phyloP scores from a whole-genome alignment of 139 green algal species.

The Medakamo hakoo region DNA sequence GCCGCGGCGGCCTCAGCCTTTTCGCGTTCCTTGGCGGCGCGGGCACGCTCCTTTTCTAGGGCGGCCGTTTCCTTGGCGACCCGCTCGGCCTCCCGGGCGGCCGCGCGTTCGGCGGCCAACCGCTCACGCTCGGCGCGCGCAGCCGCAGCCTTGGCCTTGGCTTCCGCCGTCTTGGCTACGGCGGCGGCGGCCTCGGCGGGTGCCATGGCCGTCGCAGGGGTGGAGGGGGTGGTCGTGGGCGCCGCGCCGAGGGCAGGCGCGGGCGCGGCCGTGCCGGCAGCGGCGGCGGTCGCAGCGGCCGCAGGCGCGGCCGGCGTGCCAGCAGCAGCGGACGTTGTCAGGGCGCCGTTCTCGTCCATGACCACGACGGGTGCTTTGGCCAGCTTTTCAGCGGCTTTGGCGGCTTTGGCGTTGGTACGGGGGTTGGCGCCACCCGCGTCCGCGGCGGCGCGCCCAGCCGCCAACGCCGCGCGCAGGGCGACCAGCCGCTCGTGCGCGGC shows the following conservation, averaged over 20 bases:
- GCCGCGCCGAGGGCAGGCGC: too few relatives aligned
- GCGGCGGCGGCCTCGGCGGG: not conserved
- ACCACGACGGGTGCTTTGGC: too few relatives aligned
- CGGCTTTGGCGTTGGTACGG: not conserved
- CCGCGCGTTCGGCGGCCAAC: not conserved
- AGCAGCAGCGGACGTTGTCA: not conserved
- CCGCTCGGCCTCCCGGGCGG: too few relatives aligned
- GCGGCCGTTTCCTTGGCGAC: too few relatives aligned
- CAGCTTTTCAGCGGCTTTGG: not conserved
- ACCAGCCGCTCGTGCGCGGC: not conserved
- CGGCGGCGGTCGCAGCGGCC: too few relatives aligned
- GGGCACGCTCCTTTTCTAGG: too few relatives aligned
- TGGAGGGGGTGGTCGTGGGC: too few relatives aligned
- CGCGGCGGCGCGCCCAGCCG: too few relatives aligned
- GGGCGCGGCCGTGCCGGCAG: not conserved
- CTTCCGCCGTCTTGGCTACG: not conserved
- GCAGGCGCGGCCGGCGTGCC: not conserved
- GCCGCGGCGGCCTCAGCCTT: slow-evolving; percentile 1
- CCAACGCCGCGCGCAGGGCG: not conserved
- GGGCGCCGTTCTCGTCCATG: too few relatives aligned
- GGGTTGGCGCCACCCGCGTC: too few relatives aligned
- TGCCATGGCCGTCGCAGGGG: too few relatives aligned
- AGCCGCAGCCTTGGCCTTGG: not conserved
- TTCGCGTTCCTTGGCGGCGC: not conserved
- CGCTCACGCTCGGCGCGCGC: not conserved